Conservation (phyloP, 345 rosid species). For the Psidium friedrichsthalianum region DNA sequence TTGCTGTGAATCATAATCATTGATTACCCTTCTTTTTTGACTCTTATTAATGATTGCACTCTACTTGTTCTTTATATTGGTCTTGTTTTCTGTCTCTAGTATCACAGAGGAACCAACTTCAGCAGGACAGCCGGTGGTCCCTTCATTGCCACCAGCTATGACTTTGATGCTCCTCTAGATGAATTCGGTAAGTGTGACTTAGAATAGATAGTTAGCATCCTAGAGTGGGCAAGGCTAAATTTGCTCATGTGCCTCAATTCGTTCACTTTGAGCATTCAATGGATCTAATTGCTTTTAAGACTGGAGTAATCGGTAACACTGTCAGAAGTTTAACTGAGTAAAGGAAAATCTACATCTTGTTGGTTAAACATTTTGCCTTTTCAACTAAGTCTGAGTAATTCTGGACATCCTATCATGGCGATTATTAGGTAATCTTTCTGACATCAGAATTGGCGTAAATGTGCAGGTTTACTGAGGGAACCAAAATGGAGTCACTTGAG, state of each 20-base stretch:
- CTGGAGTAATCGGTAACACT: not conserved
- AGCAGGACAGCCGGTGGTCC: slow-evolving; percentile 36
- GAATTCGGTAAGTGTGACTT: slow-evolving; percentile 24
- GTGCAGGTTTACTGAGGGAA: slow-evolving; percentile 25
- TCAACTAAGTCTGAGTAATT: not conserved
- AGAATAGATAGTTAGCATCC: not conserved
- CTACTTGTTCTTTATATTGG: not conserved
- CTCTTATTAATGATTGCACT: not conserved
- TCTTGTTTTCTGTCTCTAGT: slow-evolving; percentile 9
- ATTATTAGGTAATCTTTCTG: not conserved
- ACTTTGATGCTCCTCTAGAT: slow-evolving; percentile 43
- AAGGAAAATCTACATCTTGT: not conserved
- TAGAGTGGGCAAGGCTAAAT: not conserved
- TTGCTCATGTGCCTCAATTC: not conserved
- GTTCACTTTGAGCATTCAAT: not conserved
- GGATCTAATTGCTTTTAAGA: not conserved
- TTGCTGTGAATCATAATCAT: not conserved
- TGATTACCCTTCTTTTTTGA: not conserved
- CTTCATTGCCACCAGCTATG: slow-evolving; percentile 41
- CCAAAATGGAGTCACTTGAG: slow-evolving; percentile 41
- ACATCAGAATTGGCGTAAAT: not conserved
- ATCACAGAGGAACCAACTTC: slow-evolving; percentile 44
- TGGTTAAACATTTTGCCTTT: not conserved
- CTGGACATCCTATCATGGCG: not conserved
- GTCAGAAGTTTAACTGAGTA: not conserved